Evolutionary conservation across 148 eudicot species (phyloP).

Genomic region (Nepenthes gracilis): DNA sequence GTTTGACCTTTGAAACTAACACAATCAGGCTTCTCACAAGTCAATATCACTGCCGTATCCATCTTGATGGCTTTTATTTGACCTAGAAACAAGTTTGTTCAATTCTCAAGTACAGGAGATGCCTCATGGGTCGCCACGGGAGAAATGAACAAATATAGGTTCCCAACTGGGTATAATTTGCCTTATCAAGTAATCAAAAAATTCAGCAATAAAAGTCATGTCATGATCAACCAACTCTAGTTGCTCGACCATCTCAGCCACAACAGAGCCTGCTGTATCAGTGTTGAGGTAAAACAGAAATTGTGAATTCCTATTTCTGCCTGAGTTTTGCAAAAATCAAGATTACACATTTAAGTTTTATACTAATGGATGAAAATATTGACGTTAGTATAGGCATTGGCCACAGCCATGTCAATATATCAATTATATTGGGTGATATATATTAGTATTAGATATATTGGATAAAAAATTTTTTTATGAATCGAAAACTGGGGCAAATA

Average conservation of each 20-base stretch:
- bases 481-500: too few relatives aligned
- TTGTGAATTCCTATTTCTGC: constrained; percentile 44
- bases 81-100: neutral
- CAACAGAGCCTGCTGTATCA: constrained; percentile 70
- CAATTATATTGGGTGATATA: too few relatives aligned
- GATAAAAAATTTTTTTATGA: too few relatives aligned
- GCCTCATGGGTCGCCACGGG: neutral
- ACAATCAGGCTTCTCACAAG: too few relatives aligned
- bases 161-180: constrained; percentile 33
- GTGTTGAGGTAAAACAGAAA: constrained; percentile 49
- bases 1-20: too few relatives aligned
- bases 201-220: constrained; percentile 67
- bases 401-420: too few relatives aligned
- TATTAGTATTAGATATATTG: too few relatives aligned
- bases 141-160: constrained; percentile 16
- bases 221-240: constrained; percentile 52
- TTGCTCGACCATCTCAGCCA: constrained; percentile 82
- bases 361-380: too few relatives aligned
- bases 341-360: neutral
- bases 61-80: neutral
- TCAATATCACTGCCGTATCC: too few relatives aligned
- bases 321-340: constrained; percentile 19
- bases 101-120: constrained; percentile 5
- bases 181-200: constrained; percentile 47
- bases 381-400: too few relatives aligned